These are phyloP conservation scores for Vitellaria paradoxa DNA, from an alignment of 179 eudicot genomes.

Conservation along the genomic window DNA sequence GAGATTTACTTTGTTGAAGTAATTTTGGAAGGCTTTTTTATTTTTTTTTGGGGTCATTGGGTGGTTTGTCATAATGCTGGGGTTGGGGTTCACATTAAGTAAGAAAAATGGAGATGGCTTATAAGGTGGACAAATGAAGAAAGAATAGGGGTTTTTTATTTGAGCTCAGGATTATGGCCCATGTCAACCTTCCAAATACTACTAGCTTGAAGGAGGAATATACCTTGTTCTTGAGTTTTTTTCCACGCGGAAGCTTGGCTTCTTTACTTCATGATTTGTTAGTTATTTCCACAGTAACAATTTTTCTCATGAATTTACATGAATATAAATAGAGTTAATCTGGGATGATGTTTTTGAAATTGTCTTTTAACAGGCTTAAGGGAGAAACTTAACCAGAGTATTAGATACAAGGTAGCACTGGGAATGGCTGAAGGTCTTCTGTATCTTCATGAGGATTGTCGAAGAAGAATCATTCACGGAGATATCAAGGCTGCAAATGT, in stretches of 20 bases:
- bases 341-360: conserved; percentile 2
- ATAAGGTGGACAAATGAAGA: conserved; percentile 62
- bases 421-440: conserved; percentile 64
- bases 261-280: conserved; percentile 53
- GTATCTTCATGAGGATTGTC: conserved; percentile 84
- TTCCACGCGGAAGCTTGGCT: conserved; percentile 74
- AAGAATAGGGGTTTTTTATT: conserved; percentile 69
- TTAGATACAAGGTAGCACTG: conserved; percentile 53
- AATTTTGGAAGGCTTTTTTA: too few relatives aligned
- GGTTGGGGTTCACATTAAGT: too few relatives aligned
- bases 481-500: conserved; percentile 81
- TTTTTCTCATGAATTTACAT: too few relatives aligned
- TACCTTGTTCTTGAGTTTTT: conserved; percentile 83
- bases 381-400: conserved; percentile 48
- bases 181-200: conserved; percentile 72
- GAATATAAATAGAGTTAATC: too few relatives aligned
- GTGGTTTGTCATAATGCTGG: too few relatives aligned
- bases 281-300: too few relatives aligned
- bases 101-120: too few relatives aligned
- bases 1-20: too few relatives aligned
- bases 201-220: conserved; percentile 79
- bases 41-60: too few relatives aligned
- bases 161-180: conserved; percentile 80
- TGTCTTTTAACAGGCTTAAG: conserved; percentile 34
- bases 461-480: conserved; percentile 70